Evolutionary conservation across 805 yeast genomes (phyloP).

Genomic region (Cyberlindnera euphorbiae): DNA sequence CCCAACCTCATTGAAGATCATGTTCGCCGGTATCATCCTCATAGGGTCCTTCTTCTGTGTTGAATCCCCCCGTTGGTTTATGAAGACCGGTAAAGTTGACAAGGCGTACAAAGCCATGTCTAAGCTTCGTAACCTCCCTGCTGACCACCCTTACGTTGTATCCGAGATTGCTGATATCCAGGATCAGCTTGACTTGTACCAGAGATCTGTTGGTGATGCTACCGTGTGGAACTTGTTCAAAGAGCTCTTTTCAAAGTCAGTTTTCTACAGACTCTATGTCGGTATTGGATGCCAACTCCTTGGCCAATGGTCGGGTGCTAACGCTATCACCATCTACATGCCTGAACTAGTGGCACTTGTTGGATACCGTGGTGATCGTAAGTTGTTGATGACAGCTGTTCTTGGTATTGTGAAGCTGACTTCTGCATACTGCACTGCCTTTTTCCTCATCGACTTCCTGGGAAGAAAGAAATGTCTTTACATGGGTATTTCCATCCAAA

Average conservation of each 20-base stretch:
- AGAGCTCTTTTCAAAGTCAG: conserved; percentile 34
- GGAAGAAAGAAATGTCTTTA: conserved; percentile 49
- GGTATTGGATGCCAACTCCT: conserved; percentile 41
- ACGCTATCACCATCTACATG: conserved; percentile 50
- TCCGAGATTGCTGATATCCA: conserved; percentile 48
- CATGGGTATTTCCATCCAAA: conserved; percentile 42
- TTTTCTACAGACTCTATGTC: conserved; percentile 41
- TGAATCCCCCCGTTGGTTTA: conserved; percentile 14
- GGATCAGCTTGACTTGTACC: conserved; percentile 38
- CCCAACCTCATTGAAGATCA: conserved; percentile 44
- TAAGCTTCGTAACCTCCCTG: conserved; percentile 39
- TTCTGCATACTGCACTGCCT: conserved; percentile 44
- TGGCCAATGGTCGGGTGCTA: conserved; percentile 57
- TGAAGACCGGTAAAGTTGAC: conserved; percentile 8
- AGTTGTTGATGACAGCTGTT: conserved; percentile 44
- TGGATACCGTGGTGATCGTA: conserved; percentile 39
- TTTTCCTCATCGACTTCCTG: conserved; percentile 47
- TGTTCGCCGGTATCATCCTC: conserved; percentile 35
- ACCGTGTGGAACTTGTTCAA: conserved; percentile 25
- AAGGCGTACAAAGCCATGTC: conserved; percentile 28
- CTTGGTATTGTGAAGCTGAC: conserved; percentile 49
- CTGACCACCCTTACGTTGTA: conserved; percentile 44
- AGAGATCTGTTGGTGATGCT: conserved; percentile 23
- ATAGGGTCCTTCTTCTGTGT: conserved; percentile 8
- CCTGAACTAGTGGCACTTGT: conserved; percentile 45